Evolutionary conservation across 139 green algal genomes (phyloP).

Genomic region (Chlamydomonas eustigma): DNA sequence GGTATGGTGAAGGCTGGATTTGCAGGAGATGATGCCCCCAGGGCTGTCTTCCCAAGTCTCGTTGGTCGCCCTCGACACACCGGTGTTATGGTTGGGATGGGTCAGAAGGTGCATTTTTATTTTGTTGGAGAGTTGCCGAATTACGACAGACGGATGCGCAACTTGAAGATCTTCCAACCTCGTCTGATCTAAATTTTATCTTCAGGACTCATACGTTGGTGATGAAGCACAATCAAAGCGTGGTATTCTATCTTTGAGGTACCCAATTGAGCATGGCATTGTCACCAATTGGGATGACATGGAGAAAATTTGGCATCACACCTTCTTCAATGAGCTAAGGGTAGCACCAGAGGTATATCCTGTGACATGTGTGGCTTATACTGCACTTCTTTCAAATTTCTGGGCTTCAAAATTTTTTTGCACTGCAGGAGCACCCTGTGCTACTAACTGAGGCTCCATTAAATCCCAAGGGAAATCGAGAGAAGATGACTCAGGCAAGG

Average conservation of each 20-base stretch:
- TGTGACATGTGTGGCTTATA: background rate
- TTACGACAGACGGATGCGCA: no score
- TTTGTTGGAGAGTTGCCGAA: background rate
- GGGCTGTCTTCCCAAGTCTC: slow-evolving; percentile 95
- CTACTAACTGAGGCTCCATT: slow-evolving; percentile 97
- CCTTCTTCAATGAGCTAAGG: slow-evolving; percentile 99
- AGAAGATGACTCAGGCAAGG: slow-evolving; percentile 80
- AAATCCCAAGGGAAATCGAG: slow-evolving; percentile 95
- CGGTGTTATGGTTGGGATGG: slow-evolving; percentile 88
- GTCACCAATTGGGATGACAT: slow-evolving; percentile 99
- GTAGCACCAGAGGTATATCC: slow-evolving; percentile 81
- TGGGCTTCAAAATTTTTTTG: no score
- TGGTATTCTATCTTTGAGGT: slow-evolving; percentile 95
- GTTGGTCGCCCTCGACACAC: slow-evolving; percentile 93
- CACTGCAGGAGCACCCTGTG: slow-evolving; percentile 90
- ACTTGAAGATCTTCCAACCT: background rate
- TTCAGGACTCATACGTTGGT: slow-evolving; percentile 93
- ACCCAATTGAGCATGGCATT: slow-evolving; percentile 96
- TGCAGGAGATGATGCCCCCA: slow-evolving; percentile 93
- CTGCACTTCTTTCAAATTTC: no score
- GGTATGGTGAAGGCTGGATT: slow-evolving; percentile 99
- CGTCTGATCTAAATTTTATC: background rate
- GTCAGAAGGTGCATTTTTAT: slow-evolving; percentile 53
- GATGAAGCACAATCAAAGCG: slow-evolving; percentile 98
- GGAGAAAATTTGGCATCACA: slow-evolving; percentile 99